Base-by-base conservation (phyloP, 2,329 filamentous ascomycete species). In the Peltaster fructicola region DNA sequence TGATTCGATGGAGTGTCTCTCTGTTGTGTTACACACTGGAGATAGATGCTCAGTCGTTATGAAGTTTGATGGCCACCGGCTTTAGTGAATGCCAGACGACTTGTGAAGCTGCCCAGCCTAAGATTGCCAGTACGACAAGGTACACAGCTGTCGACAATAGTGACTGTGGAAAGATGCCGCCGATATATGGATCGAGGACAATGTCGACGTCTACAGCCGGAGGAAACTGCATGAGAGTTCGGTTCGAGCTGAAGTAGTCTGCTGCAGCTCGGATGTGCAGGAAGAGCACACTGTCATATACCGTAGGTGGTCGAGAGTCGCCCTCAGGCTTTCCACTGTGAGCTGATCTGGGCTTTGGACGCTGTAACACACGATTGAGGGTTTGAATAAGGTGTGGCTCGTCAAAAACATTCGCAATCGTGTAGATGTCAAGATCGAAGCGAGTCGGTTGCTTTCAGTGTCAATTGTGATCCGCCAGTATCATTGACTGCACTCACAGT, bases 151-250 rank as follows among this genome's bases (percentile, higher is more conserved):
- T 85, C 11, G 78, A 72, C 12, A 76, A 42, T 9, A 95, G 57
- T 4, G 82, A 91, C 25, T 60, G 61, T 8, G 88, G 88, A 25
- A 95, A 61, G 9, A 82, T 44, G 54, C 90, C 88, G 42, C 73
- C 53, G 19, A 90, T 32, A 44, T 74, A 95, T 1, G 82, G 82
- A 49, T 95, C 88, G 13, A 98, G 66, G 40, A 93, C 72, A 29
- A 75, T 53, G 40, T 98, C 85, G 25, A 75, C 75, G 26, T 70
- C 57, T 4, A 95, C 81, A 1, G 71, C 67, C 2, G 73, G 73
- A 8, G 79, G 75, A 32, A 62, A 43, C 23, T 57, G 52, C 85
- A 95, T 95, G 41, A 92, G 63, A 2, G 63, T 63, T 32, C 57
- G 52, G 45, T 92, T 65, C 30, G 69, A 62, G 7, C 78, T 76